A percentile compares a stretch with the other conserved stretches of the same genome.
phyloP scores from a whole-genome alignment of 805 yeast species.

The Candida methanosorbosa region DNA sequence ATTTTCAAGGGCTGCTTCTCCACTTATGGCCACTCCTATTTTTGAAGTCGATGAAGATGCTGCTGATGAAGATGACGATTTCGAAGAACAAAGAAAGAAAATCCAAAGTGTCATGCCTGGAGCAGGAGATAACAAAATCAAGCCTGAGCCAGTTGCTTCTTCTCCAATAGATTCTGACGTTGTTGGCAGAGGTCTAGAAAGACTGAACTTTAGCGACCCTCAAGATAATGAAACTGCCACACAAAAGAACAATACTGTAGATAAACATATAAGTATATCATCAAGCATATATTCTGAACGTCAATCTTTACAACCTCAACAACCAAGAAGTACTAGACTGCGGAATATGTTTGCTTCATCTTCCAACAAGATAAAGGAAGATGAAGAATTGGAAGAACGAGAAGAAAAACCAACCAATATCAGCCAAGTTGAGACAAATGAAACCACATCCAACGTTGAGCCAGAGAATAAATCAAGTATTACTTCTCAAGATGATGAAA shows the following conservation, averaged over 20 bases:
- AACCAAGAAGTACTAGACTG: neutral
- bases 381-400: neutral
- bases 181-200: neutral
- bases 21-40: constrained; percentile 10
- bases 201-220: too few relatives aligned
- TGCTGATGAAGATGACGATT: neutral
- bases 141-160: neutral
- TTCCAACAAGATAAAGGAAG: neutral
- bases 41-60: constrained; percentile 14
- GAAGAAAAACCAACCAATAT: too few relatives aligned
- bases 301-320: neutral
- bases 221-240: too few relatives aligned
- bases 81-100: neutral
- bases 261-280: constrained; percentile 10
- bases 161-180: neutral
- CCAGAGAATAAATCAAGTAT: too few relatives aligned
- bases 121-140: too few relatives aligned
- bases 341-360: neutral
- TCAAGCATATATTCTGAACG: constrained; percentile 16
- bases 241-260: too few relatives aligned
- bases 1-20: constrained; percentile 8
- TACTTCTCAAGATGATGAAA: neutral
- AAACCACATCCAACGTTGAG: too few relatives aligned
- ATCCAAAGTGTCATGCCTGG: too few relatives aligned
- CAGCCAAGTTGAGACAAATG: too few relatives aligned